Conservation (phyloP, 768 basidiomycete genomes). For the Tulasnella sp. region DNA sequence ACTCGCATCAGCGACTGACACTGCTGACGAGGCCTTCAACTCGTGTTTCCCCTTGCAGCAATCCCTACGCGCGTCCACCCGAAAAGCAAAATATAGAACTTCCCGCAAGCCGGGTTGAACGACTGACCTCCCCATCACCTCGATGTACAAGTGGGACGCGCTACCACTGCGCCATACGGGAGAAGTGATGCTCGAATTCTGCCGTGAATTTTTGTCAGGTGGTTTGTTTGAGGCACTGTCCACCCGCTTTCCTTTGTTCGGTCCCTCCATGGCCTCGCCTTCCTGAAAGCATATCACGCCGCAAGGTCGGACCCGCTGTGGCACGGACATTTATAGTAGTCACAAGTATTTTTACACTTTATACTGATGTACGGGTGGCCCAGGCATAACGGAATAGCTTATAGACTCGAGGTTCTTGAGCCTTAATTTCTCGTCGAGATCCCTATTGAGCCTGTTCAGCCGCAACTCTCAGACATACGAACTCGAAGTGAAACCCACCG, state of each 20-base stretch:
- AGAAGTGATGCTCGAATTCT: not conserved
- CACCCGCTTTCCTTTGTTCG: too few relatives aligned
- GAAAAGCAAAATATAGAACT: not conserved
- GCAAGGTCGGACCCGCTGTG: too few relatives aligned
- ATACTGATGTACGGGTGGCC: not conserved
- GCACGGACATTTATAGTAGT: not conserved
- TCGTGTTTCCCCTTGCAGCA: too few relatives aligned
- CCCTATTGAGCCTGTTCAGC: not conserved
- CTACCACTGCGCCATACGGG: conserved; percentile 32
- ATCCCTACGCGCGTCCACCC: too few relatives aligned
- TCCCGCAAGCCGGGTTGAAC: conserved; percentile 31
- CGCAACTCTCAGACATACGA: not conserved
- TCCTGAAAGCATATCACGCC: too few relatives aligned
- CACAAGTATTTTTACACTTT: not conserved
- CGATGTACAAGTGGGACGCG: conserved; percentile 29
- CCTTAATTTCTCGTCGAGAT: not conserved
- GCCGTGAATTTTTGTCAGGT: not conserved
- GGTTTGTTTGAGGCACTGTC: too few relatives aligned
- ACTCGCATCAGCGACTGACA: too few relatives aligned
- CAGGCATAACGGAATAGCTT: conserved; percentile 8
- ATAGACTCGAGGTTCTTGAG: not conserved
- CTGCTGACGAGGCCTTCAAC: too few relatives aligned
- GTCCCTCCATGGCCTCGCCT: too few relatives aligned
- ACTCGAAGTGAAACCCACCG: not conserved
- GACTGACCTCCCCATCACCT: conserved; percentile 27